Evolutionary conservation across 1,284 basidiomycete genomes (phyloP).

Genomic region (Sphaerobolus stellatus): DNA sequence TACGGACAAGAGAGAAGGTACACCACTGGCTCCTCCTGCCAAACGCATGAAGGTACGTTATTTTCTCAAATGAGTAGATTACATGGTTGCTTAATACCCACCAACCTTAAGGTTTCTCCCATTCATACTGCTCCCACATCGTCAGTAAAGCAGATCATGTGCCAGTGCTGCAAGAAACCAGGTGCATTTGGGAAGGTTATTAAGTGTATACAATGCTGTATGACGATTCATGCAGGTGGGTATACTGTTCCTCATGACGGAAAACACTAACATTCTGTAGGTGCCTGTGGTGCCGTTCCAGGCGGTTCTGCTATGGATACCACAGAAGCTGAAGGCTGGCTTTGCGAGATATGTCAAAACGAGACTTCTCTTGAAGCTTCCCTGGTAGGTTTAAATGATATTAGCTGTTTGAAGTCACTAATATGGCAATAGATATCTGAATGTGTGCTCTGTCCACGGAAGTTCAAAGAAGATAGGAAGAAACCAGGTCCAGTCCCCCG

Average conservation of each 20-base stretch:
- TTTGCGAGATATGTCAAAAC: conserved; percentile 84
- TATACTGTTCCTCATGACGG: background rate
- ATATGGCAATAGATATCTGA: conserved; percentile 54
- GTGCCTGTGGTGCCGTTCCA: conserved; percentile 62
- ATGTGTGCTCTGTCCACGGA: conserved; percentile 73
- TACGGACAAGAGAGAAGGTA: conserved; percentile 74
- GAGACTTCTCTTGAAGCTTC: conserved; percentile 75
- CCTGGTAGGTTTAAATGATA: conserved; percentile 61
- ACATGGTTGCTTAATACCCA: background rate
- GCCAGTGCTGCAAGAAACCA: conserved; percentile 71
- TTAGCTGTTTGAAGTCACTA: conserved; percentile 4
- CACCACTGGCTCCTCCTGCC: conserved; percentile 60
- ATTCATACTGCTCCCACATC: conserved; percentile 1
- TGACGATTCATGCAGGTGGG: conserved; percentile 73
- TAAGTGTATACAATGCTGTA: conserved; percentile 75
- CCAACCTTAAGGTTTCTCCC: conserved; percentile 2
- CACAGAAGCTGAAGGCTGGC: conserved; percentile 66
- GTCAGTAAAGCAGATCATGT: conserved; percentile 59
- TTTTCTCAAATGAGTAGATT: background rate
- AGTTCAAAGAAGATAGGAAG: conserved; percentile 45
- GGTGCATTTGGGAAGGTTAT: conserved; percentile 75
- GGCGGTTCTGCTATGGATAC: conserved; percentile 46
- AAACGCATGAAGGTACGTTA: conserved; percentile 69
- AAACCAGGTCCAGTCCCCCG: conserved; percentile 35
- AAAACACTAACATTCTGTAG: conserved; percentile 28